Evolutionary conservation across 2,329 filamentous ascomycete genomes (phyloP), one percentile per base, ranked within the genome.

Genomic region (Colletotrichum falcatum): DNA sequence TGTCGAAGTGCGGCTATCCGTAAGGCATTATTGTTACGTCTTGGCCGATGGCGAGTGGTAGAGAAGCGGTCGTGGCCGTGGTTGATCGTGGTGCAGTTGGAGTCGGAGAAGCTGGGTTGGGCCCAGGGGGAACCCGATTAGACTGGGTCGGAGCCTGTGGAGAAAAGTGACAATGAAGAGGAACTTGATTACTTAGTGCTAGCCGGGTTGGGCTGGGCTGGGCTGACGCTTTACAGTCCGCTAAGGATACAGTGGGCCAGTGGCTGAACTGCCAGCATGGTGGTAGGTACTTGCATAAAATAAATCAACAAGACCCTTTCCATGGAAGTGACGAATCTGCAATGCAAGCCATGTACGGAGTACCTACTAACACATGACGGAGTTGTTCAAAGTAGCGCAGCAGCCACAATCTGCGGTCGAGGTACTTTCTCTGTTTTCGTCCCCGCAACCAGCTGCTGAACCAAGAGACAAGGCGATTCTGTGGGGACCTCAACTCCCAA

Each of bases 31-130:
- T 61, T 49, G 30, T 49, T 49, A 28, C 42, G 51, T 54, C 56
- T 23, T 60, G 20, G 42, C 42, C 58, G 58, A 48, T 61, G 42
- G 18, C 49, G 55, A 51, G 46, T 54, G 49, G 49, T 54, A n/a
- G 12, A 35, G 58, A 35, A 42, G 58, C 48, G 42, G 42, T 61
- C 58, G 58, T 48, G 58, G 42, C 58, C 42, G 58, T 48, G 58
- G 23, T 30, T 3, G 51, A 54, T 54, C 51, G 51, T 61, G 42
- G 28, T 58, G 58, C 58, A 61, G n/a, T 48, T 35, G 58, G 44
- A 49, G 44, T 46, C 58, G 42, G 58, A 61, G 42, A 48, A 61
- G 58, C 54, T 58, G 54, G 35, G 54, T 30, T 60, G 54, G 35
- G 54, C 58, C 39, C 14, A 20, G 58, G 56, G 42, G 39, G 42